These are phyloP conservation scores for Penicillium tannophilum DNA, from an alignment of 495 filamentous ascomycete species.

Conservation along the genomic window DNA sequence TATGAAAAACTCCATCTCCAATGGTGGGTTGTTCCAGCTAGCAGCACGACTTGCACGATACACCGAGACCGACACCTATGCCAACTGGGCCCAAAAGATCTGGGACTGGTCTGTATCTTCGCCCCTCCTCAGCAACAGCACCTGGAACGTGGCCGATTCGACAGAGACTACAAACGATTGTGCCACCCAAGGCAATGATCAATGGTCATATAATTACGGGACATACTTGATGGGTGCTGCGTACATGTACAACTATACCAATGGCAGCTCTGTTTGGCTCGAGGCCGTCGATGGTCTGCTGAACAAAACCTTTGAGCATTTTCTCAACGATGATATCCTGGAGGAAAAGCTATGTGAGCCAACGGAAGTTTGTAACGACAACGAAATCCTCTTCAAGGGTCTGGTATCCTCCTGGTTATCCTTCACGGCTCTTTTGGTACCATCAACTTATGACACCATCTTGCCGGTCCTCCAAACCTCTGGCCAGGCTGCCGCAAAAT, in stretches of 20 bases:
- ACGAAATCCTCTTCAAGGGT: constrained; percentile 85
- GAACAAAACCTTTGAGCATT: constrained; percentile 39
- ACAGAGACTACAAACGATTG: constrained; percentile 56
- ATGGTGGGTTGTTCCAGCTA: constrained; percentile 70
- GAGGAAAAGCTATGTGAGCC: constrained; percentile 70
- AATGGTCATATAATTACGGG: constrained; percentile 74
- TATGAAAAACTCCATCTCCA: constrained; percentile 73
- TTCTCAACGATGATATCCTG: constrained; percentile 53
- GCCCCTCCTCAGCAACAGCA: constrained; percentile 50
- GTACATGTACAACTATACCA: constrained; percentile 67
- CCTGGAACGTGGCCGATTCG: constrained; percentile 64
- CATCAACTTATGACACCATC: constrained; percentile 63
- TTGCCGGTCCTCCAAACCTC: constrained; percentile 66
- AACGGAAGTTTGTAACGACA: constrained; percentile 59
- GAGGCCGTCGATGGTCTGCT: constrained; percentile 56
- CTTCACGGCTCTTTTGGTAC: constrained; percentile 65
- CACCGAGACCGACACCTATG: constrained; percentile 64
- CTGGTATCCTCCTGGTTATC: constrained; percentile 79
- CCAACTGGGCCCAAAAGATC: constrained; percentile 66
- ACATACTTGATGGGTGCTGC: constrained; percentile 70
- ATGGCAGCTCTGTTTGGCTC: constrained; percentile 47
- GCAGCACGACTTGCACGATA: constrained; percentile 67
- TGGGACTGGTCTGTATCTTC: constrained; percentile 63
- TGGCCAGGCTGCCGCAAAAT: constrained; percentile 66
- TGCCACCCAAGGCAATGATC: constrained; percentile 53